A percentile compares a stretch with the other conserved stretches of the same genome.
Conservation (phyloP, 2,329 filamentous ascomycete genomes). For the Ceratocystis huliohia region DNA sequence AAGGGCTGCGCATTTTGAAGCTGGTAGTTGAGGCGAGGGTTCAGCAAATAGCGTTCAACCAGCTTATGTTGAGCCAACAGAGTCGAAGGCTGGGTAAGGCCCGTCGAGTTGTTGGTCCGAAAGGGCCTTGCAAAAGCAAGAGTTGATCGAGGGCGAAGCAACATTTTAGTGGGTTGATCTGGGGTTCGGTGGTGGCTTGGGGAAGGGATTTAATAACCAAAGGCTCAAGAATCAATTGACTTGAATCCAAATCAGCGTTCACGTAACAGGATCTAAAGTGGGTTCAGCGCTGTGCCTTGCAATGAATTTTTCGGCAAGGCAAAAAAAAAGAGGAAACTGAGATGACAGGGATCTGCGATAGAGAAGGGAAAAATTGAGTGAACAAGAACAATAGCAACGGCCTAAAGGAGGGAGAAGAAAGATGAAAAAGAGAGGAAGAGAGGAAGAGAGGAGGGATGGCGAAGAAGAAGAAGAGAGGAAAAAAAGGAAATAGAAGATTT, state of each 20-base stretch:
- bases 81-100: slow-evolving; percentile 13
- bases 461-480: neutral
- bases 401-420: neutral
- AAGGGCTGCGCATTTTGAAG: slow-evolving; percentile 27
- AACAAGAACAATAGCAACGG: neutral
- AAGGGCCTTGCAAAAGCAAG: slow-evolving; percentile 15
- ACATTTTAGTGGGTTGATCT: slow-evolving; percentile 12
- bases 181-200: neutral
- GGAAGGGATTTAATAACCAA: slow-evolving; percentile 10
- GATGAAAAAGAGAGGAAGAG: neutral
- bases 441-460: neutral
- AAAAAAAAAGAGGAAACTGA: slow-evolving; percentile 1
- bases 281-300: slow-evolving; percentile 2
- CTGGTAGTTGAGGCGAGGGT: slow-evolving; percentile 18
- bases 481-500: neutral
- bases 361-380: neutral
- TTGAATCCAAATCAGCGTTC: slow-evolving; percentile 11
- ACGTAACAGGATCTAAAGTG: slow-evolving; percentile 1
- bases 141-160: slow-evolving; percentile 17
- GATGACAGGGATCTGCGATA: slow-evolving; percentile 4
- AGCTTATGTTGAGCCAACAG: slow-evolving; percentile 14
- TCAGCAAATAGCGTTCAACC: slow-evolving; percentile 15
- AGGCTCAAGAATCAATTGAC: slow-evolving; percentile 15
- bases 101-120: slow-evolving; percentile 6
- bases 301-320: slow-evolving; percentile 14